Conservation (phyloP, 2,329 filamentous ascomycete species). For the Pleochaeta shiraiana region DNA sequence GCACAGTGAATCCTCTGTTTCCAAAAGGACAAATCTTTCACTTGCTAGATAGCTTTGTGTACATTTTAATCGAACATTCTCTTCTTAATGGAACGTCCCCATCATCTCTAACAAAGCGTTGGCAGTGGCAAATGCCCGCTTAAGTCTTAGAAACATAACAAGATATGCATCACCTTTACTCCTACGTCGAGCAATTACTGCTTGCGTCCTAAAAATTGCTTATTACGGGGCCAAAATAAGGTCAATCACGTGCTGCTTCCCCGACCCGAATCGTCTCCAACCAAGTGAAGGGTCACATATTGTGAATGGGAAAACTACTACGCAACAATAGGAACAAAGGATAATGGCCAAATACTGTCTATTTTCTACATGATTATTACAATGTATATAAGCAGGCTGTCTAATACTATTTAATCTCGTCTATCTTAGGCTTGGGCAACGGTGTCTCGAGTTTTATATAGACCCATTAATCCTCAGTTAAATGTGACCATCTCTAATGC, state of each 20-base stretch:
- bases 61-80: no score
- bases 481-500: no score
- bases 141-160: background rate
- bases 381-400: background rate
- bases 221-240: background rate
- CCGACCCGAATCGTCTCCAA: background rate
- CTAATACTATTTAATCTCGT: background rate
- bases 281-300: background rate
- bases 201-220: background rate
- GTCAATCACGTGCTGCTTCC: background rate
- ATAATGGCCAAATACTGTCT: background rate
- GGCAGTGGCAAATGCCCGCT: background rate
- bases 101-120: background rate
- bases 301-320: background rate
- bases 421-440: background rate
- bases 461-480: background rate
- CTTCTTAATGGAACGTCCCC: background rate
- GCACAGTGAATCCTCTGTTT: background rate
- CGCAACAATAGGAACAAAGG: no score
- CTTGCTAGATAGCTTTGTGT: background rate
- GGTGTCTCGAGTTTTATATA: background rate
- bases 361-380: background rate
- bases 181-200: background rate
- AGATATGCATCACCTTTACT: background rate
- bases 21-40: background rate